Evolutionary conservation across 805 yeast genomes (phyloP).

Genomic region (Danielia reshetovae): DNA sequence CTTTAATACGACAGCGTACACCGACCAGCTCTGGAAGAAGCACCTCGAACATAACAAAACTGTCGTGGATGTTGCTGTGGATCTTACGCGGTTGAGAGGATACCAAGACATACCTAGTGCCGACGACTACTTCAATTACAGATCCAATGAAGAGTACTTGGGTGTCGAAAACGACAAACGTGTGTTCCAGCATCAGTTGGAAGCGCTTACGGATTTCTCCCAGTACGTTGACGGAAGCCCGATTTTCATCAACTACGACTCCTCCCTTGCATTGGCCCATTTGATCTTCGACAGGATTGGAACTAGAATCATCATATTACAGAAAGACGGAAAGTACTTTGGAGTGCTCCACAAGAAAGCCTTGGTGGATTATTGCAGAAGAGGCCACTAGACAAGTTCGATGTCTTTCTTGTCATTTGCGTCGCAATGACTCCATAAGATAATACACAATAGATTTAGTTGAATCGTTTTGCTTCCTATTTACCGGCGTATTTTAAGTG

Average conservation of each 20-base stretch:
- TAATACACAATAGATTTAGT: too few species aligned
- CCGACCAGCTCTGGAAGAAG: background rate
- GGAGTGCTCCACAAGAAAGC: slow-evolving; percentile 53
- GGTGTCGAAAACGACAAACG: slow-evolving; percentile 5
- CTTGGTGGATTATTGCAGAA: slow-evolving; percentile 42
- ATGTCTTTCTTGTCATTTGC: too few species aligned
- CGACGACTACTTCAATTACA: slow-evolving; percentile 4
- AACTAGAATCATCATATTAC: slow-evolving; percentile 43
- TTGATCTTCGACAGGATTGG: slow-evolving; percentile 51
- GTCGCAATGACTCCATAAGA: too few species aligned
- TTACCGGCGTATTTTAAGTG: too few species aligned
- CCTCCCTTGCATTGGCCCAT: slow-evolving; percentile 49
- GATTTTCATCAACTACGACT: slow-evolving; percentile 42
- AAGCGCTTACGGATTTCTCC: slow-evolving; percentile 36
- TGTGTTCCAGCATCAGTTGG: slow-evolving; percentile 14
- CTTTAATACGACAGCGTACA: background rate
- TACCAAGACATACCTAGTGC: background rate
- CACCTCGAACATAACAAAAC: background rate
- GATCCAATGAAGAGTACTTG: slow-evolving; percentile 4
- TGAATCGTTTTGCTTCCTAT: too few species aligned
- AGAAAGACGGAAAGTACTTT: slow-evolving; percentile 43
- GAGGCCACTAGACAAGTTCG: too few species aligned
- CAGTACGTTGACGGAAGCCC: slow-evolving; percentile 44
- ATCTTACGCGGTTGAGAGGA: background rate
- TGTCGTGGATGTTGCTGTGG: background rate